Base-by-base conservation (phyloP, 78 protist genomes). In the Tieghemostelium lacteum region DNA sequence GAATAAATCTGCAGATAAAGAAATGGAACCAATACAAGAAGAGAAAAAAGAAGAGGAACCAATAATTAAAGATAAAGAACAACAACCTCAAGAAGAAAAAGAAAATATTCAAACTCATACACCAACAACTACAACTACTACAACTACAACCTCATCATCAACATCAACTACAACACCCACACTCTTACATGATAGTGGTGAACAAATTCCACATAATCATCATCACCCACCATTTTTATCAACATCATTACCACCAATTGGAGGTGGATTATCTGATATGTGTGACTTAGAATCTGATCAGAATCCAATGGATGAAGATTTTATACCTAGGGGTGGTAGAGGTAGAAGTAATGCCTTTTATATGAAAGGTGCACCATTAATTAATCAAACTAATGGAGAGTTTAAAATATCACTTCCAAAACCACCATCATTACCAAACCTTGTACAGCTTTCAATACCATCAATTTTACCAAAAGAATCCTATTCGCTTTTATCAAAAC, bases 331-430 rank as follows among this genome's bases (percentile, higher is more conserved):
- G 14, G 91, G 91, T 45, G 91, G 91, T 42, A 54, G 91, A 37
- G 91, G 91, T 7, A 34, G 91, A 36, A 69, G 78, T 45, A 83
- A 83, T 69, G 91, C 91, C 0, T 83, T 83, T n/a, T 83, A 83
- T 58, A 26, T 83, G 72, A 66, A 62, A 45, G 80, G 78, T 8
- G 75, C 91, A 83, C 91, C 91, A 37, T n/a, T 63, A 7, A 55
- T 77, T 8, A 45, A 45, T 45, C n/a, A 14, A 14, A 10, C 6
- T 14, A 45, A 10, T 45, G 91, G 91, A 22, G 91, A 83, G 28
- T 42, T 80, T 37, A 83, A 55, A 42, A 50, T 71, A 33, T 6
- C 34, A 3, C 50, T 54, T 31, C 64, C 89, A 39, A 49, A 24
- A 49, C 70, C 76, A 60, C 80, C 76, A 14, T 10, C 49, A 16